Conservation (phyloP, 352 stramenopile species). For the Pythium sp. region DNA sequence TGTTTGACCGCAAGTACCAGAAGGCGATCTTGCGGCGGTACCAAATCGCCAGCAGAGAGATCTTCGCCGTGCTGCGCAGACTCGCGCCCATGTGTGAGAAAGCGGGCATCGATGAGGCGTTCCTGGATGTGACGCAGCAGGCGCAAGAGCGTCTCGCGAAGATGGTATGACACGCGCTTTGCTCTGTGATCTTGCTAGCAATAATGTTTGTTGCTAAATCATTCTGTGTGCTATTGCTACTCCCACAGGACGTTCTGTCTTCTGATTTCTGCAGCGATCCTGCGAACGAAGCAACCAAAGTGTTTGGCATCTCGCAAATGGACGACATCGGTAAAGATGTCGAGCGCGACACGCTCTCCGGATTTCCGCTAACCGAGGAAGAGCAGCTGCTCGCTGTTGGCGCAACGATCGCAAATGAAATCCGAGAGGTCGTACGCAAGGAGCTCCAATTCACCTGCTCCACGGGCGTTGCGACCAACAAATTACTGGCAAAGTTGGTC, state of each 20-base stretch:
- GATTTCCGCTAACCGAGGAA: conserved; percentile 60
- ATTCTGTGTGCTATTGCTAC: not conserved
- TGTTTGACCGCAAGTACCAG: conserved; percentile 72
- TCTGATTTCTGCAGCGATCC: conserved; percentile 63
- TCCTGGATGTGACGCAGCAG: conserved; percentile 75
- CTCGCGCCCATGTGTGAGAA: conserved; percentile 64
- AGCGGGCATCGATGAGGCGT: conserved; percentile 81
- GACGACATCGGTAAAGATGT: conserved; percentile 31
- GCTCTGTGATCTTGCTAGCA: no score
- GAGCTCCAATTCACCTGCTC: conserved; percentile 81
- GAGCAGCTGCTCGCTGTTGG: conserved; percentile 71
- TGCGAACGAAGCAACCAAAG: conserved; percentile 60
- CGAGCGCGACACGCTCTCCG: conserved; percentile 22
- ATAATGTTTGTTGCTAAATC: not conserved
- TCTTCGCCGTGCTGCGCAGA: conserved; percentile 60
- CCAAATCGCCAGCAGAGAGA: conserved; percentile 70
- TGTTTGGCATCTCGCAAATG: conserved; percentile 56
- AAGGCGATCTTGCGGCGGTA: conserved; percentile 82
- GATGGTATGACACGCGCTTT: conserved; percentile 22
- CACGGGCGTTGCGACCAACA: conserved; percentile 73
- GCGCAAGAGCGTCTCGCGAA: conserved; percentile 48
- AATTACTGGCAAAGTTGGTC: conserved; percentile 73
- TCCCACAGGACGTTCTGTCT: conserved; percentile 34
- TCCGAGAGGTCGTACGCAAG: conserved; percentile 56
- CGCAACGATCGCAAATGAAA: conserved; percentile 64